A percentile compares a stretch with the other conserved stretches of the same genome.
phyloP scores from a whole-genome alignment of 495 filamentous ascomycete genomes.

The Lophiotrema nucula region DNA sequence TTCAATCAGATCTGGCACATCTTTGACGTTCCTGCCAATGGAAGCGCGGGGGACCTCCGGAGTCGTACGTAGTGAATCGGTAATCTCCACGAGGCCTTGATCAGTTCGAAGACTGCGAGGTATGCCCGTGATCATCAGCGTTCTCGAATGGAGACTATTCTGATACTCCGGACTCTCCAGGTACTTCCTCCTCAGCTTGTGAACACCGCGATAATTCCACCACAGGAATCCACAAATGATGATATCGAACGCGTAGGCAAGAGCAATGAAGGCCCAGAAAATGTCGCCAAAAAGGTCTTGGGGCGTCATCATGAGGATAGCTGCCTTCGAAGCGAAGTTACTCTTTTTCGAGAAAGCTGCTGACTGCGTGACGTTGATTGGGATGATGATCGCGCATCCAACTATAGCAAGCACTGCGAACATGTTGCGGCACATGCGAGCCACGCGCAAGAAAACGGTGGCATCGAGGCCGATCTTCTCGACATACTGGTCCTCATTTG shows the following conservation, averaged over 20 bases:
- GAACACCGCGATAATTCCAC: slow-evolving; percentile 79
- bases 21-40: slow-evolving; percentile 88
- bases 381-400: slow-evolving; percentile 78
- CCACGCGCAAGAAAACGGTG: slow-evolving; percentile 82
- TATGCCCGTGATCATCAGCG: slow-evolving; percentile 89
- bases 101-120: slow-evolving; percentile 70
- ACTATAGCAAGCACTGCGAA: slow-evolving; percentile 71
- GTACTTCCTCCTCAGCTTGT: slow-evolving; percentile 69
- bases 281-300: slow-evolving; percentile 55
- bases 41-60: slow-evolving; percentile 73
- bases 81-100: slow-evolving; percentile 80
- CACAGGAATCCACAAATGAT: slow-evolving; percentile 79
- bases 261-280: slow-evolving; percentile 79
- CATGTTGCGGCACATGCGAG: slow-evolving; percentile 88
- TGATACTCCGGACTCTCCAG: slow-evolving; percentile 89
- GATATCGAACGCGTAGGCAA: slow-evolving; percentile 75
- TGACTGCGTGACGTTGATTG: slow-evolving; percentile 67
- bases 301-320: slow-evolving; percentile 57
- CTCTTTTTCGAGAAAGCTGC: slow-evolving; percentile 19
- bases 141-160: slow-evolving; percentile 81
- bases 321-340: slow-evolving; percentile 30
- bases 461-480: slow-evolving; percentile 85
- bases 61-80: slow-evolving; percentile 70
- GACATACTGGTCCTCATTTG: slow-evolving; percentile 72
- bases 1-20: slow-evolving; percentile 77